Percentiles rank a stretch among this genome's conserved stretches.
phyloP scores from a whole-genome alignment of 1,139 yeast genomes.

The Hansenula lynferdii region DNA sequence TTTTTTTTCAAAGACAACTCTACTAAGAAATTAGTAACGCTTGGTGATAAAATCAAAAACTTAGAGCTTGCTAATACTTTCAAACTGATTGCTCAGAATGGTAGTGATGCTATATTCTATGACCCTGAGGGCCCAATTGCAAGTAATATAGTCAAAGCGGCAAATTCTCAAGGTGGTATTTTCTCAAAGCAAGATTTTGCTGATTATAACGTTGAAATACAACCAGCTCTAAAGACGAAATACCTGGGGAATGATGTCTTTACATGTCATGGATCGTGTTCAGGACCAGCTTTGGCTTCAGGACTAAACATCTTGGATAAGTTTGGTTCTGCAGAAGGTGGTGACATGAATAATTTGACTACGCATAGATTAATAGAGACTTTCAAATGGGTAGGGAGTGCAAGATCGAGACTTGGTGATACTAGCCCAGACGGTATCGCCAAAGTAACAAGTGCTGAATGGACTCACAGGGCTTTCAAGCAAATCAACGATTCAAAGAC shows the following conservation, averaged over 20 bases:
- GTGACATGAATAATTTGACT: conserved; percentile 40
- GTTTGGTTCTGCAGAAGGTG: conserved; percentile 35
- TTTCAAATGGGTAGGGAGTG: conserved; percentile 93
- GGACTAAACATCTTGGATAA: conserved; percentile 60
- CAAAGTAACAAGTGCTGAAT: conserved; percentile 37
- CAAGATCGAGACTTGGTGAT: conserved; percentile 81
- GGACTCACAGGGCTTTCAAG: conserved; percentile 48
- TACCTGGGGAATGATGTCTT: conserved; percentile 48
- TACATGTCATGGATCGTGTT: conserved; percentile 71
- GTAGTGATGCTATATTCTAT: conserved; percentile 72
- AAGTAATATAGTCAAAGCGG: conserved; percentile 40
- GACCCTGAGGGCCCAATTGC: conserved; percentile 81
- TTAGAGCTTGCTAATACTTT: conserved; percentile 63
- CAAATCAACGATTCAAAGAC: conserved; percentile 55
- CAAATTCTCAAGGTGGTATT: conserved; percentile 54
- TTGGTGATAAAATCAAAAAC: conserved; percentile 60
- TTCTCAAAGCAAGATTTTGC: conserved; percentile 59
- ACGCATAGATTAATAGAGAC: conserved; percentile 73
- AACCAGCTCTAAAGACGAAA: conserved; percentile 47
- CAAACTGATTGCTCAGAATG: conserved; percentile 63
- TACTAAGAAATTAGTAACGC: conserved; percentile 29
- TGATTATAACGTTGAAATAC: conserved; percentile 49
- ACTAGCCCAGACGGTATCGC: conserved; percentile 27
- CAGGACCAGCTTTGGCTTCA: conserved; percentile 77
- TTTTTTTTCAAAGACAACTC: conserved; percentile 40